These are phyloP conservation scores for Monosporascus ibericus DNA, from an alignment of 2,329 filamentous ascomycete genomes.

Conservation along the genomic window DNA sequence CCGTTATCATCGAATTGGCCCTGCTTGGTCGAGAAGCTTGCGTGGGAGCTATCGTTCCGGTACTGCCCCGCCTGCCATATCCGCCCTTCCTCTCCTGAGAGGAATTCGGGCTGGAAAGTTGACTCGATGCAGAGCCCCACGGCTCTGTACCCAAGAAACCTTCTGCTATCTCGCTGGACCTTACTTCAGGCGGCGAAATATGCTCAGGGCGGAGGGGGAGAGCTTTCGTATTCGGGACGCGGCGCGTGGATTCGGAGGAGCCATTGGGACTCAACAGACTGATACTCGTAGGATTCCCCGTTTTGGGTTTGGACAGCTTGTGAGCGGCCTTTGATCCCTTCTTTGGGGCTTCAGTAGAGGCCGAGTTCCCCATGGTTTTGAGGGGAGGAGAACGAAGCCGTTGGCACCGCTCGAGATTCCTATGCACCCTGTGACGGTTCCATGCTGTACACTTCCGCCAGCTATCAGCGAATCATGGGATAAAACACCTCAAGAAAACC, in stretches of 20 bases:
- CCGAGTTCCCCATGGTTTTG: constrained; percentile 44
- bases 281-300: constrained; percentile 34
- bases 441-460: constrained; percentile 31
- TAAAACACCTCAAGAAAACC: constrained; percentile 21
- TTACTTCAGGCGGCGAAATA: constrained; percentile 5
- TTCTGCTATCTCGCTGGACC: not conserved
- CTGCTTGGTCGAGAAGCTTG: constrained; percentile 19
- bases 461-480: constrained; percentile 21
- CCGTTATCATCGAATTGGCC: constrained; percentile 26
- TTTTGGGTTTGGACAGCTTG: constrained; percentile 47
- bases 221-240: constrained; percentile 22
- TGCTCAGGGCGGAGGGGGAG: constrained; percentile 17
- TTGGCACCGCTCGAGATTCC: constrained; percentile 25
- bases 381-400: constrained; percentile 15
- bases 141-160: constrained; percentile 1
- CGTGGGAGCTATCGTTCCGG: constrained; percentile 18
- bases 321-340: constrained; percentile 33
- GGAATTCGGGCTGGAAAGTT: constrained; percentile 32
- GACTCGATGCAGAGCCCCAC: constrained; percentile 17
- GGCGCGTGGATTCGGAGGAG: constrained; percentile 25
- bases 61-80: constrained; percentile 23
- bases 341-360: constrained; percentile 38
- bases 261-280: constrained; percentile 33
- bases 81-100: constrained; percentile 18
- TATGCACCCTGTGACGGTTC: constrained; percentile 32